These are phyloP conservation scores for Bidens hawaiensis DNA, from an alignment of 140 eudicot species.

Conservation along the genomic window DNA sequence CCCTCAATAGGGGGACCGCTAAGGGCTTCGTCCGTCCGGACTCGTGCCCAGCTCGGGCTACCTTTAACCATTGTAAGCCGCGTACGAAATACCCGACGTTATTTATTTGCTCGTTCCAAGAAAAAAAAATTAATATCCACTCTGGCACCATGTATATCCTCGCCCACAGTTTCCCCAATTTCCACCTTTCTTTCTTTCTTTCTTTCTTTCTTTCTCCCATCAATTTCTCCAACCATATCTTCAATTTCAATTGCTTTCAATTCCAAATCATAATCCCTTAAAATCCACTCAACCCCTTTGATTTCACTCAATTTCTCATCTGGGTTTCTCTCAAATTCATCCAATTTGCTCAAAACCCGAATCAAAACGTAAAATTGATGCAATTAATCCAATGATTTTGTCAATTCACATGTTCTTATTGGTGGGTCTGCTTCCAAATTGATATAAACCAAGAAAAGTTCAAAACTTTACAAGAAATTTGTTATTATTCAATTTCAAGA, in stretches of 20 bases:
- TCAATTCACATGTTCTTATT: conserved; percentile 3
- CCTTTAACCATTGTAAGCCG: too few species aligned
- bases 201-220: conserved; percentile 17
- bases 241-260: neutral
- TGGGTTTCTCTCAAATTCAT: conserved; percentile 13
- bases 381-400: neutral
- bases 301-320: conserved; percentile 5
- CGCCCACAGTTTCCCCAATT: conserved; percentile 23
- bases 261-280: conserved; percentile 6
- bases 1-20: too few species aligned
- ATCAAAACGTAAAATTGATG: conserved; percentile 1
- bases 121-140: conserved; percentile 18
- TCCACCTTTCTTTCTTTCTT: too few species aligned
- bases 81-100: too few species aligned
- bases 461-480: neutral
- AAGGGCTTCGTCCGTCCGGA: too few species aligned
- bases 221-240: conserved; percentile 5
- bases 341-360: neutral
- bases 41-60: too few species aligned
- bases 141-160: conserved; percentile 19
- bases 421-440: conserved; percentile 11
- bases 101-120: too few species aligned
- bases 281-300: conserved; percentile 14
- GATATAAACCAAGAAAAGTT: conserved; percentile 1
- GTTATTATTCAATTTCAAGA: conserved; percentile 14